Base-by-base conservation (phyloP, 371 early-diverging fungal genomes). In the Actinomucor elegans region DNA sequence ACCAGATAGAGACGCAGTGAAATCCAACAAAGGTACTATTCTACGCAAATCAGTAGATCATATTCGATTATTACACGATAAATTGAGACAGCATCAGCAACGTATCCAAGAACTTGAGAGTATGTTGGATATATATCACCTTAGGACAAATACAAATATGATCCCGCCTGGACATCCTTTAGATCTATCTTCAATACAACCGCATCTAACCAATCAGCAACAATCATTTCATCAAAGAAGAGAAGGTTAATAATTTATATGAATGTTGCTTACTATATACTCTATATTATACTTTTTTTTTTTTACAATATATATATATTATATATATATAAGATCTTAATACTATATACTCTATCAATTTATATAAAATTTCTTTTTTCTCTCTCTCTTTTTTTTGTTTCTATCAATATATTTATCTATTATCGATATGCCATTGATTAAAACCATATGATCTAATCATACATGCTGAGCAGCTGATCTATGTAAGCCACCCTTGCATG, bases 31-130 rank as follows among this genome's bases (percentile, higher is more conserved):
- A 69, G 91, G 91, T 4, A 72, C 79, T 12, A 87, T 96, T 24
- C 80, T 95, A 28, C 82, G 88, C 34, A 87, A 91, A 64, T 87
- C 91, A 2, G 94, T 94, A 21, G 94, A 94, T 38, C 92, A 94
- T 65, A 92, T 94, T 62, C 77, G 86, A 26, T 67, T 80, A 46
- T 61, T 90, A 31, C 79, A 87, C 52, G 76, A 82, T 49, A 59
- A 69, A 48, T 66, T 87, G 14, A 67, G 74, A 42, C 71, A 72
- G 26, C 79, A 86, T 62, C 68, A 66, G 24, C 69, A 76, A 23
- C 79, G 91, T 20, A 83, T 84, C 52, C 78, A 79, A 46, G 90
- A 92, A 48, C 74, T 91, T 23, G 90, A 90, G 59, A 56, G 58
- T n/a, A 55, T 62, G 21, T 34, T 71, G 55, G 63, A 59, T 31